Evolutionary conservation across 257 asterid species (phyloP), one percentile per base, ranked within the genome.

Genomic region (Solanum pinnatisectum): DNA sequence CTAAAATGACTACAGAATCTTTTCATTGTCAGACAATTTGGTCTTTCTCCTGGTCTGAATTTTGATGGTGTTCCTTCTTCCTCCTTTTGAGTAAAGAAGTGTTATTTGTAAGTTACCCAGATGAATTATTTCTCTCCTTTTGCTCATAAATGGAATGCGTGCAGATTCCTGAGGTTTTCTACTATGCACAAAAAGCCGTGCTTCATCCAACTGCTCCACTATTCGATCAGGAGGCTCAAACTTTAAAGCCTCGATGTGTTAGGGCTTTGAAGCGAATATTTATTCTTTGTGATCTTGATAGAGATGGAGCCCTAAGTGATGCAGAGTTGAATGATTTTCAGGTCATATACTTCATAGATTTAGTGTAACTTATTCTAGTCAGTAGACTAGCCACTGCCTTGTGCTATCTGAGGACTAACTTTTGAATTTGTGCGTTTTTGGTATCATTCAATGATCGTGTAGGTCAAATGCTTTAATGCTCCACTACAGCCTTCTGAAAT

Each of bases 291-390:
- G 99, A 97, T 88, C 94, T 91, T 77, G 99, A 96, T 88, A 94
- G 98, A 91, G 99, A 97, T 93, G 99, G 99, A 79, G 98, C 99
- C 87, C 98, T 97, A 86, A 95, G 95, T 91, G 99, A 97, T 88
- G 98, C 90, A 44, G 99, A 97, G 92, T 94, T 97, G 91, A 96
- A 96, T 70, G 97, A 94, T 86, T 96, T 97, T 94, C 99, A 95
- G 99, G 99, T 95, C 79, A 56, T 36, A 84, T 89, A 49, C 56
- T 86, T 79, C 67, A 52, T 63, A 40, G 86, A 76, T 49, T 36
- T 71, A 35, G 84, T 39, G 14, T n/a, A 30, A 32, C 30, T 46
- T 81, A 46, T 46, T 81, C 6, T 49, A 81, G 18, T 30, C 9
- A 18, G 27, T 46, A 20, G 27, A 81, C 33, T 81, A 30, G 16